Evolutionary conservation across 495 filamentous ascomycete species (phyloP), one percentile per base, ranked within the genome.

Genomic region (Penicillium angulare): DNA sequence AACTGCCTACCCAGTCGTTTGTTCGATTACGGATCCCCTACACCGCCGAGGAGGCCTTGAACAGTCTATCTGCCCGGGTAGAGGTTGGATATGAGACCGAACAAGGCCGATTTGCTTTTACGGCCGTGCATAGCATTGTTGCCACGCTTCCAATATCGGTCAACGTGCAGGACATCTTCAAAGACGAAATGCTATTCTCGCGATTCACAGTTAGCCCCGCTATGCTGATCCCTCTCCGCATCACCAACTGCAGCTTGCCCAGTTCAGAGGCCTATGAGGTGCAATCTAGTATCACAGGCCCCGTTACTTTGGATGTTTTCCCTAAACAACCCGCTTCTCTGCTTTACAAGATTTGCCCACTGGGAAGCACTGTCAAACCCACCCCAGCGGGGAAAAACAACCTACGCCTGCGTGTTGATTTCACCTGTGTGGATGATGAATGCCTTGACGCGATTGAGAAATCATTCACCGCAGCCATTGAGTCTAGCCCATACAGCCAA

Each of bases 111-210:
- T 97, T 93, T 55, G 72, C 77, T 44, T 96, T 86, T 60, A 72
- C 68, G 27, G 79, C 82, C 2, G 77, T 79, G 40, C 83, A 79
- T 18, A 77, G 76, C 9, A 77, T 79, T n/a, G 72, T 90, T 20
- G 79, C 83, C 1, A 85, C 88, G 15, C 73, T 97, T 9, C 89
- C 89, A 0, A 79, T 99, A 32, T 90, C 90, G 15, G 92, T 99
- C 52, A 97, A 97, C 55, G 92, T 99, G 32, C 90, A 97, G 58
- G 95, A 99, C 56, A 82, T 90, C 31, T 99, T 99, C 77, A 95
- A 95, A 64, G 79, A 88, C 43, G 70, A 84, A 23, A 74, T 83
- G 1, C 78, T 97, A 0, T 93, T 92, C 57, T 96, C 92, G 0
- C 84, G 85, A 42, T 97, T 98, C 63, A 93, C 87, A 13, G 83